Evolutionary conservation across 169 alveolate species (phyloP), one percentile per base, ranked within the genome.

Genomic region (Eimeria mitis): DNA sequence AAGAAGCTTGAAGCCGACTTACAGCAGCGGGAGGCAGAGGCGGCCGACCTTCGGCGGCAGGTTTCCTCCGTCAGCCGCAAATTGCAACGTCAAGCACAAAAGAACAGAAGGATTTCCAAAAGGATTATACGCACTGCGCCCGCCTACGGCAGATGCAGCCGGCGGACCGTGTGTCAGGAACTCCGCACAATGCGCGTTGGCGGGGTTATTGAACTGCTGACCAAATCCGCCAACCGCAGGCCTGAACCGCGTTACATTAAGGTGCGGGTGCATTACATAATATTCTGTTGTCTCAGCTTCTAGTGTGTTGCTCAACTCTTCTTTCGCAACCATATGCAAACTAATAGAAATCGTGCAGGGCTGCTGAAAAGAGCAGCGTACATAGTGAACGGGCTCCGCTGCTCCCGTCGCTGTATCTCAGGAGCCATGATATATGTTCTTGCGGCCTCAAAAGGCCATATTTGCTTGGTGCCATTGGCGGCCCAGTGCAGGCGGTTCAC

Each of bases 121-220:
- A 34, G 91, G 6, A 28, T 84, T 16, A 61, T 61, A 19, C 44
- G 42, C 40, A 34, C 54, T 9, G 54, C 91, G 16, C 3, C 73
- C 37, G 78, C 91, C 14, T 61, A 61, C 78, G 91, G 91, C 78
- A 31, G 91, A 59, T 34, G 47, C 47, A 42, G 70, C 79, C 40
- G 78, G 16, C 78, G 61, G n/a, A 59, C 61, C 28, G 68, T 40
- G 65, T 84, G 44, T n/a, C 70, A 6, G 76, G 91, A 84, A 56
- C 76, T 84, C 54, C 91, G 76, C 59, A 40, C 76, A 31, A 84
- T 84, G 91, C 91, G 76, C 19, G 49, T 84, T 21, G 91, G 91
- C 14, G 47, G 76, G 37, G 78, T 71, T 40, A 14, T 84, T 14
- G 91, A 84, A 40, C 59, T 84, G 78, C 75, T 84, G 56, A 61